Conservation (phyloP, 192 early-diverging fungal species). For the Backusella luteola region DNA sequence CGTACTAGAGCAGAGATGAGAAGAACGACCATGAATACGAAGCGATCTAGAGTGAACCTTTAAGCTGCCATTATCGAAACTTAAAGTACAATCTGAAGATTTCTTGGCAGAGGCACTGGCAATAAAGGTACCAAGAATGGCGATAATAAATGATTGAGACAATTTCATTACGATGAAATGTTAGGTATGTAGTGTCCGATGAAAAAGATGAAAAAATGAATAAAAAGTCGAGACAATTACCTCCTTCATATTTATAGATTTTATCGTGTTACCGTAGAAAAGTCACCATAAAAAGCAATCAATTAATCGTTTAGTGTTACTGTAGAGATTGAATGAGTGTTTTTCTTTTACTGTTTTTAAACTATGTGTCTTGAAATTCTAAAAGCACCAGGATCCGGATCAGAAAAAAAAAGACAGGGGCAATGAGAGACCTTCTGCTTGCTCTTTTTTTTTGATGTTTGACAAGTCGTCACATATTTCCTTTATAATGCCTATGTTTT, state of each 20-base stretch:
- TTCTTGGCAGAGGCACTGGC: background rate
- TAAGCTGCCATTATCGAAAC: background rate
- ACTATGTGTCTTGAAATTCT: background rate
- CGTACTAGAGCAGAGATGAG: background rate
- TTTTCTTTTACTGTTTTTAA: background rate
- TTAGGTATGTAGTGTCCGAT: background rate
- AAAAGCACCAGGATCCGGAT: background rate
- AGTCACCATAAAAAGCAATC: background rate
- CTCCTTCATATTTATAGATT: background rate
- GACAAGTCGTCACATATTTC: background rate
- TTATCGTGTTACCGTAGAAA: background rate
- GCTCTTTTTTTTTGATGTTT: background rate
- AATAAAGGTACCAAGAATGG: background rate
- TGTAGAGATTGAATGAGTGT: background rate
- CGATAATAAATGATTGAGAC: background rate
- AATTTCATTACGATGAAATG: background rate
- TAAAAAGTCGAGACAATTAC: background rate
- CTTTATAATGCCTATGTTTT: background rate
- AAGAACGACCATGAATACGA: background rate
- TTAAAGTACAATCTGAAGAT: background rate
- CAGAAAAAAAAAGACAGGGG: background rate
- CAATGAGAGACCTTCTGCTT: background rate
- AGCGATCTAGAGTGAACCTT: background rate
- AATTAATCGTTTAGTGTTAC: slow-evolving; percentile 4
- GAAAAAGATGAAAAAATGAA: background rate